phyloP scores from a whole-genome alignment of 2,329 filamentous ascomycete species.

The Colletotrichum sp. region DNA sequence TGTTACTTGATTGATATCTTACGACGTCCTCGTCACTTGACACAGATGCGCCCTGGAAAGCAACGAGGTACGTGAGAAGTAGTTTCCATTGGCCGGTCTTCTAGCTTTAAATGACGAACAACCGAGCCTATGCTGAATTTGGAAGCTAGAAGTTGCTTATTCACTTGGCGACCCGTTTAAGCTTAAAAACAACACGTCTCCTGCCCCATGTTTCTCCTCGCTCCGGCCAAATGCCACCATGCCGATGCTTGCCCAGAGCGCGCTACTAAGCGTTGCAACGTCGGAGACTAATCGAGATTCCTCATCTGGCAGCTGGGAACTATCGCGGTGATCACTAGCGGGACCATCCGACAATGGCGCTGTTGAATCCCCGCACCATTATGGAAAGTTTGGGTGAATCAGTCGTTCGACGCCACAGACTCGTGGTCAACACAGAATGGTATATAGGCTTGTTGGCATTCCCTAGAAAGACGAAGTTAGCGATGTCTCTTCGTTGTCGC shows the following conservation, averaged over 20 bases:
- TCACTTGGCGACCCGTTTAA: slow-evolving; percentile 14
- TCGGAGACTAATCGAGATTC: not conserved
- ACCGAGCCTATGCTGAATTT: slow-evolving; percentile 5
- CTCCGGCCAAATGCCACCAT: slow-evolving; percentile 10
- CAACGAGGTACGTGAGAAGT: not conserved
- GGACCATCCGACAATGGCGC: not conserved
- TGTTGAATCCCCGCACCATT: slow-evolving; percentile 1
- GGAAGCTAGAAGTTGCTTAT: not conserved
- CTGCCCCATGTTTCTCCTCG: slow-evolving; percentile 13
- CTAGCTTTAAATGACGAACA: not conserved
- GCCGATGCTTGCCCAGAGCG: not conserved
- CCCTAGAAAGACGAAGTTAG: not conserved
- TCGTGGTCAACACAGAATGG: not conserved
- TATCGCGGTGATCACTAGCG: not conserved
- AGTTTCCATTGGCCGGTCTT: not conserved
- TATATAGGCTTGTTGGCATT: not conserved
- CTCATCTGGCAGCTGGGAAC: not conserved
- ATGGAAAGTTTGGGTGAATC: not conserved
- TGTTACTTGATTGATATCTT: not conserved
- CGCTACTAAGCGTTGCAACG: not conserved
- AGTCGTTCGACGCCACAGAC: not conserved
- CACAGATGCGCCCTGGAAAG: not conserved
- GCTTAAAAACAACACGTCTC: slow-evolving; percentile 13
- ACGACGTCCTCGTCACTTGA: not conserved
- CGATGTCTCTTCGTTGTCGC: not conserved